These are phyloP conservation scores for Venturia oleaginea DNA, from an alignment of 2,329 filamentous ascomycete species.

Conservation along the genomic window DNA sequence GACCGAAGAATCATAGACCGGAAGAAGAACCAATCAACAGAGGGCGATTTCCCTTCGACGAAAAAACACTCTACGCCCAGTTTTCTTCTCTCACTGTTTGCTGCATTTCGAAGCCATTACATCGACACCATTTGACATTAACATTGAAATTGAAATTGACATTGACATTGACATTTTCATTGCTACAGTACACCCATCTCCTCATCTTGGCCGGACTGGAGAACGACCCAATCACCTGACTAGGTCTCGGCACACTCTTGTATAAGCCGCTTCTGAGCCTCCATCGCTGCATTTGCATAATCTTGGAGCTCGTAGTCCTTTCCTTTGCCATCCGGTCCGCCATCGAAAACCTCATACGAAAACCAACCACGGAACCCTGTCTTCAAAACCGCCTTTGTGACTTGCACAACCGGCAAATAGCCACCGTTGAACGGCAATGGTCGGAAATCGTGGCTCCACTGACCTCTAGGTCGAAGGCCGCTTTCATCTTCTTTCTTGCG, in stretches of 20 bases:
- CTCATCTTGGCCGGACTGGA: not conserved
- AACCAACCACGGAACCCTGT: slow-evolving; percentile 62
- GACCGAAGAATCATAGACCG: not conserved
- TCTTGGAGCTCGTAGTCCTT: slow-evolving; percentile 25
- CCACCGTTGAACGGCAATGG: slow-evolving; percentile 62
- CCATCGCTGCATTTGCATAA: slow-evolving; percentile 41
- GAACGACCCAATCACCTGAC: not conserved
- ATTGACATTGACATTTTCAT: not conserved
- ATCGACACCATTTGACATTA: not conserved
- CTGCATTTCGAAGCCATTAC: not conserved
- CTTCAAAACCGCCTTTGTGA: slow-evolving; percentile 54
- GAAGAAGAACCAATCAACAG: not conserved
- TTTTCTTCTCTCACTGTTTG: not conserved
- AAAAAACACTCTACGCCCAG: not conserved
- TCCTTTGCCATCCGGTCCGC: slow-evolving; percentile 44
- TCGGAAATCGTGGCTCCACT: slow-evolving; percentile 64
- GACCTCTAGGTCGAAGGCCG: slow-evolving; percentile 50
- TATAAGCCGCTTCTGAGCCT: slow-evolving; percentile 34
- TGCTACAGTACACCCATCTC: not conserved
- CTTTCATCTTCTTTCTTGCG: slow-evolving; percentile 40
- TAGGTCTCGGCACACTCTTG: slow-evolving; percentile 19
- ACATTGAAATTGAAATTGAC: too few relatives aligned
- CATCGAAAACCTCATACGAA: slow-evolving; percentile 62
- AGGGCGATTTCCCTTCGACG: not conserved
- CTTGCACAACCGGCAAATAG: slow-evolving; percentile 58